Evolutionary conservation across 2,329 filamentous ascomycete species (phyloP).

Genomic region (Arthrobotrys entomopaga): DNA sequence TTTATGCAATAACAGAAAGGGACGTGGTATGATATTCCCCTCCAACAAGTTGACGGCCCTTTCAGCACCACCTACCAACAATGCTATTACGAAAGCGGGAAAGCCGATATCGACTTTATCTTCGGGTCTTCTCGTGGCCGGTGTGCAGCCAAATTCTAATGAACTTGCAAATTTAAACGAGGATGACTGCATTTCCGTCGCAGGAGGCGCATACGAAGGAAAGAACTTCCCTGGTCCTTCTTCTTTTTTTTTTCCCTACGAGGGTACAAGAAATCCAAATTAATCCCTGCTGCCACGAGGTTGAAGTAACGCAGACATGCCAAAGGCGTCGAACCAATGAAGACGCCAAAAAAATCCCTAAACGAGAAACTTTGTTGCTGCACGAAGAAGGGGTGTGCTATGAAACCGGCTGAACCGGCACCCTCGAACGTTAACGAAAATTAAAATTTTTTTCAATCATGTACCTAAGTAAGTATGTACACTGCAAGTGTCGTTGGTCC

Average conservation of each 20-base stretch:
- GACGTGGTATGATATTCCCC: no score
- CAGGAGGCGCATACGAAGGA: not conserved
- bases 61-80: no score
- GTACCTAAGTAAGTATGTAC: no score
- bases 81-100: no score
- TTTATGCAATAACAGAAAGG: no score
- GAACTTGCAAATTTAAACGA: not conserved
- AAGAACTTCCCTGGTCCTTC: not conserved
- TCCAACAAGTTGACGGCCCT: no score
- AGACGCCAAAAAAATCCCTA: constrained; percentile 23
- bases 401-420: constrained; percentile 44
- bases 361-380: constrained; percentile 8
- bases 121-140: no score
- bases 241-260: not conserved
- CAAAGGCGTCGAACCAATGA: not conserved
- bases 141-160: not conserved
- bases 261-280: not conserved
- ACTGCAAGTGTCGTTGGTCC: no score
- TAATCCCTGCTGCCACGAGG: constrained; percentile 53
- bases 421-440: not conserved
- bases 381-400: constrained; percentile 27
- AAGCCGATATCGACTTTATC: no score
- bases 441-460: no score
- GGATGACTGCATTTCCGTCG: no score
- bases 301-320: constrained; percentile 13